Evolutionary conservation across 208 protist species (phyloP).

Genomic region (Leishmania gerbilli): DNA sequence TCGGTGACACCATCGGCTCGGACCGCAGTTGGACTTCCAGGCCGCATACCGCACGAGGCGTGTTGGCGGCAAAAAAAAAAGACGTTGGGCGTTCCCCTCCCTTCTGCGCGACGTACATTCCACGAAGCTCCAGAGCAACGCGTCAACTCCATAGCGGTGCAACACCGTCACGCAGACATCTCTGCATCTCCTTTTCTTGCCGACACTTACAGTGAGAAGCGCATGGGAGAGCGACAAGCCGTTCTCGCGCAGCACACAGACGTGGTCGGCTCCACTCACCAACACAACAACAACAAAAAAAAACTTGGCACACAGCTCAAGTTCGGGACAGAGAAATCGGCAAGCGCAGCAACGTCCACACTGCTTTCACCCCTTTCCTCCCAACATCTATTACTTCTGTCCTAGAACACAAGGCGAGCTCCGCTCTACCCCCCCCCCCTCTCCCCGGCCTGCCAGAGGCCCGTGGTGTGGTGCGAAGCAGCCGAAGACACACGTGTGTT

Average conservation of each 20-base stretch:
- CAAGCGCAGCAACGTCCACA: background rate
- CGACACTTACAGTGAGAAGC: slow-evolving; percentile 33
- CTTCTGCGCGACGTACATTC: background rate
- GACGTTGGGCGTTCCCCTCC: background rate
- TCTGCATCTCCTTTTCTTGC: slow-evolving; percentile 22
- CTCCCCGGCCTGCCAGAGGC: background rate
- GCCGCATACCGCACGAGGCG: background rate
- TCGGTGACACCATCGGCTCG: background rate
- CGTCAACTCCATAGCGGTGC: background rate
- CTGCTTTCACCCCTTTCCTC: background rate
- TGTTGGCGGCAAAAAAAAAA: background rate
- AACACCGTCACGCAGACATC: background rate
- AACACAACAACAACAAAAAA: background rate
- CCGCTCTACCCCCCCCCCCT: background rate
- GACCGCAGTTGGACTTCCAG: background rate
- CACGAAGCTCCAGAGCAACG: background rate
- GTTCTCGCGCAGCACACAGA: slow-evolving; percentile 28
- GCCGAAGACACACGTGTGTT: background rate
- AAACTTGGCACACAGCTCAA: background rate
- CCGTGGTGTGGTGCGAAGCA: background rate
- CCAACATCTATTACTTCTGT: background rate
- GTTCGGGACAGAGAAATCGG: background rate
- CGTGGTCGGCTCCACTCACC: slow-evolving; percentile 29
- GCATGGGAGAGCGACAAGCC: background rate
- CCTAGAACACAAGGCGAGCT: background rate